These are phyloP conservation scores for Danielia reshetovae DNA, from an alignment of 805 yeast genomes.

Conservation along the genomic window DNA sequence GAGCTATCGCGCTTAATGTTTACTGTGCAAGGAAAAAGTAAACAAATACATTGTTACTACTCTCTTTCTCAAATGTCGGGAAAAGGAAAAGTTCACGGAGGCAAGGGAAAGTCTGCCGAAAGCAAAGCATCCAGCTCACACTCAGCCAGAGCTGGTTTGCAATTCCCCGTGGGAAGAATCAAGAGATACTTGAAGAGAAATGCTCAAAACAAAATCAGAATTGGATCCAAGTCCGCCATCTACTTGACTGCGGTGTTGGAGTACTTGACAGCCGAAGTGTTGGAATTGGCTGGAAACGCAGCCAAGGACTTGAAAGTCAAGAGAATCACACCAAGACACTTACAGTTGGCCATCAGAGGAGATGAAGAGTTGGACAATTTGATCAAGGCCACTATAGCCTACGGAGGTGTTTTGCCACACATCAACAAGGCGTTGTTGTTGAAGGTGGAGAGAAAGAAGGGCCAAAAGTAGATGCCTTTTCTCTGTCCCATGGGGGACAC, in stretches of 20 bases:
- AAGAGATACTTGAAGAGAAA: slow-evolving; percentile 84
- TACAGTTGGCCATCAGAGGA: slow-evolving; percentile 31
- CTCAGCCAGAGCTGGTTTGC: slow-evolving; percentile 91
- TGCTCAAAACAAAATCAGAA: slow-evolving; percentile 79
- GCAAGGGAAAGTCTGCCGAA: slow-evolving; percentile 88
- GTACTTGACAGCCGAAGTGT: slow-evolving; percentile 29
- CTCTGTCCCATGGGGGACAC: no score
- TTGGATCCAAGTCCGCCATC: slow-evolving; percentile 81
- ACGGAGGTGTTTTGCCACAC: slow-evolving; percentile 33
- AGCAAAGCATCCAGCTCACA: slow-evolving; percentile 73
- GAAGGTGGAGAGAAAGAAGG: slow-evolving; percentile 28
- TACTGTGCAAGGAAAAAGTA: slow-evolving; percentile 9
- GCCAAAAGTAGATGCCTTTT: slow-evolving; percentile 12
- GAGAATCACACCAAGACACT: slow-evolving; percentile 31
- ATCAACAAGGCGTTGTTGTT: slow-evolving; percentile 31
- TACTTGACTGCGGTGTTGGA: slow-evolving; percentile 30
- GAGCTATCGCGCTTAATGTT: slow-evolving; percentile 2
- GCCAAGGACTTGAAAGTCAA: slow-evolving; percentile 32
- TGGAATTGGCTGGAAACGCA: slow-evolving; percentile 31
- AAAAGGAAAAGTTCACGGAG: slow-evolving; percentile 90
- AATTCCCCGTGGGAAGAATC: slow-evolving; percentile 98
- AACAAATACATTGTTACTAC: slow-evolving; percentile 13
- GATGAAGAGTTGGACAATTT: slow-evolving; percentile 31
- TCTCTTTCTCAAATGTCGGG: slow-evolving; percentile 55
- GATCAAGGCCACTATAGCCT: slow-evolving; percentile 31